phyloP scores from a whole-genome alignment of 371 early-diverging fungal genomes.

The Zopfochytrium polystomum region DNA sequence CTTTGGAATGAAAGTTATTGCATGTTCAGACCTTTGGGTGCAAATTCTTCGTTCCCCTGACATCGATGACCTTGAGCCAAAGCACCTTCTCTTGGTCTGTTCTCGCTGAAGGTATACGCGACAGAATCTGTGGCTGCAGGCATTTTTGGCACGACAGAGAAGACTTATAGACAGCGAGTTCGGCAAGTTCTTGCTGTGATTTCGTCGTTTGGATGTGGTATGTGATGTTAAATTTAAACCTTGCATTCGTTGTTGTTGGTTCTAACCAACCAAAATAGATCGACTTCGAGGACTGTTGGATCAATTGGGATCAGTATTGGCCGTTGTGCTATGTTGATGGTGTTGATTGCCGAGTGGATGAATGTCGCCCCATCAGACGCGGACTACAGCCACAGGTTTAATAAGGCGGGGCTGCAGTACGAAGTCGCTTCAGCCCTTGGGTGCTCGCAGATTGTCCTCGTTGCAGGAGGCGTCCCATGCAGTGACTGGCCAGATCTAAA shows the following conservation, averaged over 20 bases:
- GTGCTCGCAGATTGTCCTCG: conserved; percentile 5
- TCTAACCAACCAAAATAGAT: neutral
- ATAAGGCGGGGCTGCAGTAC: neutral
- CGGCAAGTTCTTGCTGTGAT: neutral
- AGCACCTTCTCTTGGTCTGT: conserved; percentile 11
- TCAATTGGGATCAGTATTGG: conserved; percentile 2
- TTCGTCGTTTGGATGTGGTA: neutral
- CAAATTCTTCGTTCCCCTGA: no score
- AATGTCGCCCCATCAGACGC: conserved; percentile 4
- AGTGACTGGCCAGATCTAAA: conserved; percentile 11
- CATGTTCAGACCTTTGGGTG: no score
- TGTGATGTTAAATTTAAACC: neutral
- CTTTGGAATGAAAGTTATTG: no score
- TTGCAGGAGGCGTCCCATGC: neutral
- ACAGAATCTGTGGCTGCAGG: conserved; percentile 1
- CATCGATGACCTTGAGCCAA: neutral
- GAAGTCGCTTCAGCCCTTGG: conserved; percentile 14
- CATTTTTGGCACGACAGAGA: neutral
- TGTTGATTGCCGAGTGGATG: conserved; percentile 7
- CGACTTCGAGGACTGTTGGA: conserved; percentile 2
- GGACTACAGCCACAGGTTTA: conserved; percentile 12
- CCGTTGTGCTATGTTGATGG: conserved; percentile 15
- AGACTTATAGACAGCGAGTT: neutral
- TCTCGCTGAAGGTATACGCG: conserved; percentile 10
- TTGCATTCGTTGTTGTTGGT: neutral